Evolutionary conservation across 106 monocot genomes (phyloP).

Genomic region (Triglochin maritima): DNA sequence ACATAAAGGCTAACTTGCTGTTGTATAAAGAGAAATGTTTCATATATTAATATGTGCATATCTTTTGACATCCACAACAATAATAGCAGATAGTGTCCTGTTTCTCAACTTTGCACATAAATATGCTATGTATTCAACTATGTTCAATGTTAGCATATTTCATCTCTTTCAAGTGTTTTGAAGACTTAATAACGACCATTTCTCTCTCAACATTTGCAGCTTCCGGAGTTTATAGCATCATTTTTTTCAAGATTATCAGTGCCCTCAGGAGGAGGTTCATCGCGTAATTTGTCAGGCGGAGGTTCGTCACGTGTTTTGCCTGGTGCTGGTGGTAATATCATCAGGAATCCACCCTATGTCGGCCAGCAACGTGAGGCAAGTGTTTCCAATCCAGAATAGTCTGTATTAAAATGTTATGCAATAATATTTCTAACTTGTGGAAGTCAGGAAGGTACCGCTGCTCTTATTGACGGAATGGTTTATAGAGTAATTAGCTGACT

Average conservation of each 20-base stretch:
- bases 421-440: not conserved
- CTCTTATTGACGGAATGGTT: no score
- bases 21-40: no score
- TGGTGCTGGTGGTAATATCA: conserved; percentile 22
- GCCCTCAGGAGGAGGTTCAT: conserved; percentile 28
- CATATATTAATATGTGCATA: no score
- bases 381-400: not conserved
- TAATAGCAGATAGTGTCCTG: no score
- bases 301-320: conserved; percentile 20
- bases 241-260: conserved; percentile 38
- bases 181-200: not conserved
- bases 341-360: conserved; percentile 18
- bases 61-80: no score
- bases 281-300: conserved; percentile 18
- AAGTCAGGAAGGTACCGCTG: no score
- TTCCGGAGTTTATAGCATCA: conserved; percentile 5
- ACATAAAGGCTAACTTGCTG: no score
- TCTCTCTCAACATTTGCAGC: not conserved
- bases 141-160: no score
- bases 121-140: no score
- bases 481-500: no score
- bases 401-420: not conserved
- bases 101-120: no score
- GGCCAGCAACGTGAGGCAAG: conserved; percentile 32
- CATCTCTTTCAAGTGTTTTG: not conserved